phyloP scores from a whole-genome alignment of 179 eudicot genomes.

The Spinacia oleracea region DNA sequence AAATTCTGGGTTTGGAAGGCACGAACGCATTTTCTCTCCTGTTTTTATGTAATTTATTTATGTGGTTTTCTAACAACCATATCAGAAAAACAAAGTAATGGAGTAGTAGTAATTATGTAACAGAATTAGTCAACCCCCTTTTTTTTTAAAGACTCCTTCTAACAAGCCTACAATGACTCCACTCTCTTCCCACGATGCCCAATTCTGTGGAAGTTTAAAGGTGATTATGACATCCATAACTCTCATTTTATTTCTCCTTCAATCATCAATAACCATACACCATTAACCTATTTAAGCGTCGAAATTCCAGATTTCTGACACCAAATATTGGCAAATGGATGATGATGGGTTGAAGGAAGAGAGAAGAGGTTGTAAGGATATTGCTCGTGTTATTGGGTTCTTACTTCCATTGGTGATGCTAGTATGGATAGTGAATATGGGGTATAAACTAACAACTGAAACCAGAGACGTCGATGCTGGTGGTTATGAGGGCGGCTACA shows the following conservation, averaged over 20 bases:
- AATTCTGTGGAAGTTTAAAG: constrained; percentile 22
- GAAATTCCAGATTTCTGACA: neutral
- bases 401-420: constrained; percentile 27
- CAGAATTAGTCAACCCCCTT: neutral
- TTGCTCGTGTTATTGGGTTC: constrained; percentile 20
- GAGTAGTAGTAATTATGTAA: neutral
- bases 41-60: neutral
- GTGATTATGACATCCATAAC: constrained; percentile 25
- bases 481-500: constrained; percentile 12
- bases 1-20: neutral
- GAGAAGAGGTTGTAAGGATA: constrained; percentile 13
- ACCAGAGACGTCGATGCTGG: neutral
- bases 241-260: constrained; percentile 1
- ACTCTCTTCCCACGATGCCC: constrained; percentile 24
- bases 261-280: constrained; percentile 10
- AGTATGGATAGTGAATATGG: constrained; percentile 31
- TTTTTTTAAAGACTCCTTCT: constrained; percentile 6
- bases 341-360: neutral
- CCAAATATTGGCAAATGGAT: neutral
- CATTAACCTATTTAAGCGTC: neutral
- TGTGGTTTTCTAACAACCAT: constrained; percentile 12
- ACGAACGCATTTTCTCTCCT: constrained; percentile 14
- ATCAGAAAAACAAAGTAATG: neutral
- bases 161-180: constrained; percentile 32
- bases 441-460: constrained; percentile 28